Base-by-base conservation (phyloP, 768 basidiomycete genomes). In the Cystofilobasidium macerans region DNA sequence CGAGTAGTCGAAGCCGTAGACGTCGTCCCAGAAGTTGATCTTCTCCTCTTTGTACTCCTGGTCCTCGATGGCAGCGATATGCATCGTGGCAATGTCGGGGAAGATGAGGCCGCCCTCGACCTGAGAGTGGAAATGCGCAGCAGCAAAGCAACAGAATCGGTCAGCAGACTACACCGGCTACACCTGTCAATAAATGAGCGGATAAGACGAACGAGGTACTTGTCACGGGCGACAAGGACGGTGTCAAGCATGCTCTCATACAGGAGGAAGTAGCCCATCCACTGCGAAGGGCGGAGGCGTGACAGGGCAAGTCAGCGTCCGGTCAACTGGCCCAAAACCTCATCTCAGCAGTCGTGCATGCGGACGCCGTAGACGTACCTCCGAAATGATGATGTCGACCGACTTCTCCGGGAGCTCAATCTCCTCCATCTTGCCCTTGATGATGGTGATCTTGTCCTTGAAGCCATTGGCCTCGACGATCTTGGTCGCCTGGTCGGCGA, bases 181-280 rank as follows among this genome's bases (percentile, higher is more conserved):
- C n/a, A n/a, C n/a, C n/a, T n/a, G n/a, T n/a, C n/a, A n/a, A n/a
- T n/a, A n/a, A n/a, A 9, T 30, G 14, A 54, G 22, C 26, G 26
- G 38, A 35, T 16, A n/a, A 14, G 16, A 71, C 76, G 67, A 53
- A 77, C 91, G 72, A 99, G 84, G 80, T 95, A 98, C 77, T 89
- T 89, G 81, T 99, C 95, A 65, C 95, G 84, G 9, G 95, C 95
- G 56, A 93, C 82, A 48, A 99, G 84, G 63, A 99, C 95, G 30
- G 93, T 97, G 79, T 99, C 94, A 71, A 98, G 85, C 95, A 99
- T 98, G 73, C 91, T 93, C 77, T 98, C 95, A 80, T 98, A 98
- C 38, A 99, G 84, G 36, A 98, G 81, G 82, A 98, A 97, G 79
- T 99, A 99, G 48, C 95, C 95, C 95, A 99, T 99, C 95, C 94